A percentile compares a stretch with the other conserved stretches of the same genome.
Evolutionary conservation across 805 yeast species (phyloP).

Genomic region (Barnettozyma wickerhamii): DNA sequence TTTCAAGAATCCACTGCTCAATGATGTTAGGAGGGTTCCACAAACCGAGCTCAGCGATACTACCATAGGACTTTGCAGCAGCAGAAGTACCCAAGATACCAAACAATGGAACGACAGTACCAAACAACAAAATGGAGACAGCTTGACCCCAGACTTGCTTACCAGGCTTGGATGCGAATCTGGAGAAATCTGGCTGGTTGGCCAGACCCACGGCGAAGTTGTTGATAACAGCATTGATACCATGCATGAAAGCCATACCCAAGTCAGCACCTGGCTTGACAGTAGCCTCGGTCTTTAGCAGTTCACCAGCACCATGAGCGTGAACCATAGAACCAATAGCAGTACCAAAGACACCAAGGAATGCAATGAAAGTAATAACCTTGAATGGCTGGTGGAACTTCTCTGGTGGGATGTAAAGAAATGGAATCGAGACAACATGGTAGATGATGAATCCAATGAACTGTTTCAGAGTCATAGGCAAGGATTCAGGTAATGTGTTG

Average conservation of each 20-base stretch:
- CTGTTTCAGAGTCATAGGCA: conserved; percentile 38
- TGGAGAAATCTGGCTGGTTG: conserved; percentile 30
- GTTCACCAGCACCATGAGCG: conserved; percentile 31
- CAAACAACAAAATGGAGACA: conserved; percentile 33
- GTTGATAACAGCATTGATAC: conserved; percentile 27
- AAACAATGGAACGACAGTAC: conserved; percentile 41
- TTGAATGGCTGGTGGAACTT: conserved; percentile 27
- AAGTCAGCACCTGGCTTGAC: conserved; percentile 26
- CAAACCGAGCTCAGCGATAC: conserved; percentile 22
- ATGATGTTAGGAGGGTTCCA: conserved; percentile 46
- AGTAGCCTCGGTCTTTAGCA: conserved; percentile 26
- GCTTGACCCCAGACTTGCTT: conserved; percentile 36
- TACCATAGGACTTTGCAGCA: conserved; percentile 34
- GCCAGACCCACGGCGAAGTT: conserved; percentile 29
- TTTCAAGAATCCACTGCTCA: conserved; percentile 36
- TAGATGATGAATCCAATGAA: conserved; percentile 38
- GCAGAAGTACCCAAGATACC: conserved; percentile 45
- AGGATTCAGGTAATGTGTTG: conserved; percentile 35
- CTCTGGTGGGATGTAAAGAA: conserved; percentile 31
- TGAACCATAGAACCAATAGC: conserved; percentile 28
- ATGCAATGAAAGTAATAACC: conserved; percentile 26
- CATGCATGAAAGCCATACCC: conserved; percentile 29
- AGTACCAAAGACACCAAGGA: conserved; percentile 34
- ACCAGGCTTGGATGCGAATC: conserved; percentile 37
- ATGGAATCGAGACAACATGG: conserved; percentile 30